phyloP scores from a whole-genome alignment of 768 basidiomycete species.

The Xerocomus brunneocitrinus region DNA sequence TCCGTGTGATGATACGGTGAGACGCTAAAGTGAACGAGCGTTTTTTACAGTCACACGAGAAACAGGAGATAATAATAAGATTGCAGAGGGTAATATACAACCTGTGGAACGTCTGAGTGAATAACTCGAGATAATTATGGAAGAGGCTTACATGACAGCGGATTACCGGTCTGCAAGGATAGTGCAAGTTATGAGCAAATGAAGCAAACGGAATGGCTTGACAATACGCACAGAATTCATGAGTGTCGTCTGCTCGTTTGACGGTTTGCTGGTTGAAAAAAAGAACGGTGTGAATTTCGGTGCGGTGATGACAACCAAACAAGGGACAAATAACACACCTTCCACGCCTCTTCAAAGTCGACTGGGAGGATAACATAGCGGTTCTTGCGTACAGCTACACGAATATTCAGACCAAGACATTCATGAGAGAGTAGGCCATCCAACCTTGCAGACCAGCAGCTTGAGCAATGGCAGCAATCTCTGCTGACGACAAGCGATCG shows the following conservation, averaged over 20 bases:
- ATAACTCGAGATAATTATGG: constrained; percentile 15
- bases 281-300: constrained; percentile 33
- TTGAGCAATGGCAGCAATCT: constrained; percentile 93
- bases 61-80: constrained; percentile 17
- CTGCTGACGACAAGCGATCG: constrained; percentile 91
- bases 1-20: constrained; percentile 53
- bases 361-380: constrained; percentile 94
- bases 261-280: constrained; percentile 75
- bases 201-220: background rate
- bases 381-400: constrained; percentile 86
- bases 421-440: background rate
- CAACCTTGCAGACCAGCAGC: constrained; percentile 94
- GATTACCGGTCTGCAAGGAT: constrained; percentile 37
- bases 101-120: constrained; percentile 18
- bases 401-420: constrained; percentile 2
- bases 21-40: constrained; percentile 88
- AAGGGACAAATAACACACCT: constrained; percentile 70
- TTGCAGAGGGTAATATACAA: constrained; percentile 35
- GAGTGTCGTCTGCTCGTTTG: constrained; percentile 93
- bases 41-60: constrained; percentile 9
- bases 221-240: constrained; percentile 81
- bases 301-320: constrained; percentile 39
- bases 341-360: constrained; percentile 99
- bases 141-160: constrained; percentile 35
- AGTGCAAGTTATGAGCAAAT: constrained; percentile 3